Conservation (phyloP, 2,329 filamentous ascomycete species). For the Botrytis porri region DNA sequence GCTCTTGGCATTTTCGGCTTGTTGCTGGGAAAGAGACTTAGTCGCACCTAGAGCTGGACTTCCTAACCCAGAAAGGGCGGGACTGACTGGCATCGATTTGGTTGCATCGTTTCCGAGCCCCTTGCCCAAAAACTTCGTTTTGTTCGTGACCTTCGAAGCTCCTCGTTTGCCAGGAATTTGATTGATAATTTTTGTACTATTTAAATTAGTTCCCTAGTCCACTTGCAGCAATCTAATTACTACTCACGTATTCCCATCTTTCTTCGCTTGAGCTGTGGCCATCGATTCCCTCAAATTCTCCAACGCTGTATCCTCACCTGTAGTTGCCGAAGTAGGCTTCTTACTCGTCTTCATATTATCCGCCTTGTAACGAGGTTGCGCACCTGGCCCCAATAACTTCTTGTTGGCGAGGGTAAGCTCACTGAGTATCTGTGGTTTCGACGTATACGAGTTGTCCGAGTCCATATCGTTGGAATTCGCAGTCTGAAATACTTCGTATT, state of each 20-base stretch:
- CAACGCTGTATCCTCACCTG: conserved; percentile 49
- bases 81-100: conserved; percentile 52
- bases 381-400: conserved; percentile 1
- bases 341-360: conserved; percentile 8
- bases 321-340: conserved; percentile 37
- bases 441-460: conserved; percentile 4
- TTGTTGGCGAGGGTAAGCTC: conserved; percentile 18
- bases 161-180: conserved; percentile 31
- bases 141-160: conserved; percentile 29
- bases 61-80: conserved; percentile 51
- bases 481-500: conserved; percentile 56
- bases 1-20: conserved; percentile 53
- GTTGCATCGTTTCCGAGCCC: conserved; percentile 28
- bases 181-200: conserved; percentile 43
- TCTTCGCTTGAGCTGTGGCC: conserved; percentile 45
- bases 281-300: conserved; percentile 49
- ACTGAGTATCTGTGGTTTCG: not conserved
- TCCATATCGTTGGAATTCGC: conserved; percentile 41
- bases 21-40: conserved; percentile 50
- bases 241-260: conserved; percentile 47
- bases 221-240: conserved; percentile 6
- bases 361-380: conserved; percentile 9
- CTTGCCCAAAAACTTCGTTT: conserved; percentile 33
- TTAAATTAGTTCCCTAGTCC: conserved; percentile 35
- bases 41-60: conserved; percentile 53